Base-by-base conservation (phyloP, 2,329 filamentous ascomycete genomes). In the Salinomyces thailandicus region DNA sequence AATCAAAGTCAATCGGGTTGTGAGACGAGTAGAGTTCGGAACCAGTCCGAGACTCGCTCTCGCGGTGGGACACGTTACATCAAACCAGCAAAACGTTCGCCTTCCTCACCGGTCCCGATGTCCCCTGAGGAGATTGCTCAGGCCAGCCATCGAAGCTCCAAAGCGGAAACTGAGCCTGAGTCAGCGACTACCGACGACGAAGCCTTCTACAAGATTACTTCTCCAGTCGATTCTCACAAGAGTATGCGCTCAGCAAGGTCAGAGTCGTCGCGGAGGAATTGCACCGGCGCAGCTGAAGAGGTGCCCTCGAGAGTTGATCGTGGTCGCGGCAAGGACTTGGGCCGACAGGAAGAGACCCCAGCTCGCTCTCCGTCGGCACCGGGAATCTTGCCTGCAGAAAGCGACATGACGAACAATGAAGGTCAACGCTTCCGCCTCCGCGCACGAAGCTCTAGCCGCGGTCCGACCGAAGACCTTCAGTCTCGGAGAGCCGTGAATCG, bases 91-190 rank as follows among this genome's bases (percentile, higher is more conserved):
- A 93, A 94, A 61, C 73, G 83, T 15, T 95, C 89, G 1, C 89
- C 89, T 1, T 93, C 85, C 2, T 95, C 89, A 0, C 89, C 89
- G 0, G 73, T 94, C 2, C 85, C 87, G 3, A 95, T 95, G 87
- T 93, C 87, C 3, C 86, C 86, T 0, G 85, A 94, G 50, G 86
- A 95, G 51, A 61, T 66, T 13, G 62, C 61, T 3, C 52, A 50
- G 19, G 51, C 65, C 9, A 30, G 56, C 56, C 57, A 84, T 41
- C 13, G 18, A 6, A 12, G 13, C 12, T 3, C 26, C 18, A 53
- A 62, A 33, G 53, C 56, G 30, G 67, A 65, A 42, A n/a, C n/a
- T n/a, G 61, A 63, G 32, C 60, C 57, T 4, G 65, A 62, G 41
- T 57, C 63, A 5, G 70, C 69, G 8, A 63, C 58, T 15, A 64